A percentile compares a stretch with the other conserved stretches of the same genome.
Evolutionary conservation across 75 land plant genomes (phyloP).

Genomic region (Gnetum montanum): DNA sequence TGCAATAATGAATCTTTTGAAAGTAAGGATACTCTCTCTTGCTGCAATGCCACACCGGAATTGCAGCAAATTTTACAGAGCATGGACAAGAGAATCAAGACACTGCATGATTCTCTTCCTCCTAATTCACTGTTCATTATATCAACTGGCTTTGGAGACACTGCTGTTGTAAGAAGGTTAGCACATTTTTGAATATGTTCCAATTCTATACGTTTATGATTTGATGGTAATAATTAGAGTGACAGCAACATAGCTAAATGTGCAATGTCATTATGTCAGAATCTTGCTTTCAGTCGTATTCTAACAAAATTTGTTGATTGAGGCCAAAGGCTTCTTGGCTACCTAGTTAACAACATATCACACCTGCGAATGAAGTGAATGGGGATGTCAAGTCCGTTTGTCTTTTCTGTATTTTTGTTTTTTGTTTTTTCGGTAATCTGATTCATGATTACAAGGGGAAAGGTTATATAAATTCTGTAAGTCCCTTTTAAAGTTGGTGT

Average conservation of each 20-base stretch:
- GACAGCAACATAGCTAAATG: neutral
- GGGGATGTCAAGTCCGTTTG: too few relatives aligned
- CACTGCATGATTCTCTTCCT: slow-evolving; percentile 42
- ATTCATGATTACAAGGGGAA: too few relatives aligned
- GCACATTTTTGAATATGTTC: neutral
- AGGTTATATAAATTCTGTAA: too few relatives aligned
- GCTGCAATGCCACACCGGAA: slow-evolving; percentile 18
- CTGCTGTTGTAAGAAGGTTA: slow-evolving; percentile 58
- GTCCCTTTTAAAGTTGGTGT: too few relatives aligned
- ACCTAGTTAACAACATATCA: too few relatives aligned
- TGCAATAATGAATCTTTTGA: slow-evolving; percentile 27
- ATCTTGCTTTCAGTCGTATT: neutral
- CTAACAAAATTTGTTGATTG: neutral
- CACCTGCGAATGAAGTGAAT: too few relatives aligned
- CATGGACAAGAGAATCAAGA: slow-evolving; percentile 40
- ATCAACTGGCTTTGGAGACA: slow-evolving; percentile 84
- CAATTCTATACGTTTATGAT: neutral
- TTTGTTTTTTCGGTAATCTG: too few relatives aligned
- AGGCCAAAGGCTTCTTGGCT: too few relatives aligned
- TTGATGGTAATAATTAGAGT: neutral
- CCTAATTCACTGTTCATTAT: slow-evolving; percentile 58
- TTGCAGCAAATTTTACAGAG: slow-evolving; percentile 39
- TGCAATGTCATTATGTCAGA: neutral
- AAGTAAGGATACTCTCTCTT: slow-evolving; percentile 6
- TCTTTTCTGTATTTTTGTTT: too few relatives aligned